Percentiles rank a stretch among this genome's conserved stretches.
These are phyloP conservation scores for Eucalyptus globulus DNA, from an alignment of 345 rosid species.

Conservation along the genomic window DNA sequence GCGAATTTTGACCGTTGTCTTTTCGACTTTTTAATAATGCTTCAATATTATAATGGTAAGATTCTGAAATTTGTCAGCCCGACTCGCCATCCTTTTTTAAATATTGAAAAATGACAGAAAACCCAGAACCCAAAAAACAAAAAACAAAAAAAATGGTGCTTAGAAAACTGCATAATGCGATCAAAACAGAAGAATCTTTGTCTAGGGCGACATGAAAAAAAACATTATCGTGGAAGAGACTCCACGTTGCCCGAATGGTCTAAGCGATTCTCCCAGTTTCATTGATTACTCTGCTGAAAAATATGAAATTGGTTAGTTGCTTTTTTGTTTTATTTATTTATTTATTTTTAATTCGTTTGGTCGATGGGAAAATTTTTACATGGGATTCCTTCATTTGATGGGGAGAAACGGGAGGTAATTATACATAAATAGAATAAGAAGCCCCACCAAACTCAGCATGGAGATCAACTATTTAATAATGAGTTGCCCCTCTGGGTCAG, in stretches of 20 bases:
- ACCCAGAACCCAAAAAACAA: background rate
- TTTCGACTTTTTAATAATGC: background rate
- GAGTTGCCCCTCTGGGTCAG: background rate
- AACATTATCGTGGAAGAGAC: slow-evolving; percentile 9
- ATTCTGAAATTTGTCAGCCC: background rate
- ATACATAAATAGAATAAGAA: background rate
- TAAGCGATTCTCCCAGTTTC: background rate
- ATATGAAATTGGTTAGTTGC: background rate
- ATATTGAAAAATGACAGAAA: background rate
- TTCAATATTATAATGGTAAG: background rate
- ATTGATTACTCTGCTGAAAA: background rate
- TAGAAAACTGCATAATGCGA: background rate
- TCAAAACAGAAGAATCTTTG: slow-evolving; percentile 24
- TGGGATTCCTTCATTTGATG: background rate
- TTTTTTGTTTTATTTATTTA: background rate
- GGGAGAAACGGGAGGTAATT: background rate
- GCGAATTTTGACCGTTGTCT: background rate
- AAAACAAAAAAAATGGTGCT: background rate
- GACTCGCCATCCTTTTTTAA: background rate
- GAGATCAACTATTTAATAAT: background rate
- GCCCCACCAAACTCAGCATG: background rate
- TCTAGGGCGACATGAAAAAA: slow-evolving; percentile 7
- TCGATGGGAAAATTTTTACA: background rate
- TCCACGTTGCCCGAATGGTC: background rate
- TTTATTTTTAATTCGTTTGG: background rate